These are phyloP conservation scores for Mucor circinelloides DNA, from an alignment of 371 early-diverging fungal species.

Conservation along the genomic window DNA sequence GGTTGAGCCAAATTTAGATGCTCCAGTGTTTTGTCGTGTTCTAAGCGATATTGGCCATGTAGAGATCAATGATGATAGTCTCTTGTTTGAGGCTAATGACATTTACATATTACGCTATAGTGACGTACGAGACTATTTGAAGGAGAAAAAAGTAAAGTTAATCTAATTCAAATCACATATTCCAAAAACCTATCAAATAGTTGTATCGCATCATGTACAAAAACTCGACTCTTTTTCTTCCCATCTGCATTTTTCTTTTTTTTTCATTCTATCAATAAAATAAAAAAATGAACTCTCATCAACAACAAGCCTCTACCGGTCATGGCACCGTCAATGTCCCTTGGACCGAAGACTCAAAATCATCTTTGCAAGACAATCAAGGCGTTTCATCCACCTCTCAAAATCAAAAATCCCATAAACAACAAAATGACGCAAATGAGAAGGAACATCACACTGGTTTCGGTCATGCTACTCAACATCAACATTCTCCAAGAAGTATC, in stretches of 20 bases:
- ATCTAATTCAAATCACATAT: slow-evolving; percentile 9
- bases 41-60: slow-evolving; percentile 57
- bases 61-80: not conserved
- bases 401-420: not conserved
- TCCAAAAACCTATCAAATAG: too few relatives aligned
- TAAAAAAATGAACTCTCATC: not conserved
- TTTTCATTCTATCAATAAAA: not conserved
- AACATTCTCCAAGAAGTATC: slow-evolving; percentile 16
- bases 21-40: slow-evolving; percentile 74
- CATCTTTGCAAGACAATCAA: not conserved
- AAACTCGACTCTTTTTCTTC: not conserved
- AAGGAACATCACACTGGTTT: not conserved
- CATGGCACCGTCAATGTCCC: slow-evolving; percentile 33
- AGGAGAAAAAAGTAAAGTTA: slow-evolving; percentile 24
- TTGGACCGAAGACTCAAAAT: not conserved
- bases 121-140: slow-evolving; percentile 23
- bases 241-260: not conserved
- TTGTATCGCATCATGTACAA: not conserved
- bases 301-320: slow-evolving; percentile 27
- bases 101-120: slow-evolving; percentile 32
- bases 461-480: slow-evolving; percentile 20
- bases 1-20: slow-evolving; percentile 66
- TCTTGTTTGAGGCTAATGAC: slow-evolving; percentile 12
- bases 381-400: not conserved
- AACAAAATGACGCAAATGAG: not conserved